Base-by-base conservation (phyloP, 169 alveolate genomes). In the Eimeria brunetti region DNA sequence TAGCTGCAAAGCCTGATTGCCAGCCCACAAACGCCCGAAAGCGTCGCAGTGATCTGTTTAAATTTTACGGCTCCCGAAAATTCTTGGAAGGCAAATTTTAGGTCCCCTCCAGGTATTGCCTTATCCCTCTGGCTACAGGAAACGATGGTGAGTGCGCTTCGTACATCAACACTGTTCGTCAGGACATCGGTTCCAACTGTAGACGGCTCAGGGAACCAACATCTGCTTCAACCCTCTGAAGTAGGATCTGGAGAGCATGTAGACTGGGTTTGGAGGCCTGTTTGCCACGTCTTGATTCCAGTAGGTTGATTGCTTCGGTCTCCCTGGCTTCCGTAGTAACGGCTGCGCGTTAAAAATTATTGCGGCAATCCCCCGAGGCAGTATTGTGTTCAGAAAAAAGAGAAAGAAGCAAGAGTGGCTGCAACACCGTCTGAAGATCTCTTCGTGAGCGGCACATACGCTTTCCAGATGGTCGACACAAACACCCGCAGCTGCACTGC, bases 1-100 rank as follows among this genome's bases (percentile, higher is more conserved):
- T 18, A 16, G 49, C n/a, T 16, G 44, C n/a, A n/a, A n/a, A n/a
- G n/a, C n/a, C n/a, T n/a, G n/a, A n/a, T n/a, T n/a, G n/a, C n/a
- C n/a, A n/a, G n/a, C n/a, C n/a, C n/a, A n/a, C 81, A 71, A 30
- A 16, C 53, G 3, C 49, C 51, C 7, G 41, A 18, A n/a, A n/a
- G n/a, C n/a, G n/a, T 71, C 16, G 30, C 53, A 22, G 24, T 8
- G n/a, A 24, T 1, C n/a, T 3, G 27, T 6, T 6, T 14, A 36
- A 36, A 22, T 16, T 36, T 38, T 1, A 33, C 7, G 8, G 0
- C n/a, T 24, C 12, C 7, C n/a, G n/a, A n/a, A n/a, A n/a, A n/a
- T 60, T 2, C 14, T 41, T 4, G 4, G 6, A 0, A 1, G 0
- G n/a, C n/a, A n/a, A n/a, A n/a, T n/a, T n/a, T n/a, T n/a, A n/a